phyloP scores from a whole-genome alignment of 805 yeast species.

The Blastobotrys robertii region DNA sequence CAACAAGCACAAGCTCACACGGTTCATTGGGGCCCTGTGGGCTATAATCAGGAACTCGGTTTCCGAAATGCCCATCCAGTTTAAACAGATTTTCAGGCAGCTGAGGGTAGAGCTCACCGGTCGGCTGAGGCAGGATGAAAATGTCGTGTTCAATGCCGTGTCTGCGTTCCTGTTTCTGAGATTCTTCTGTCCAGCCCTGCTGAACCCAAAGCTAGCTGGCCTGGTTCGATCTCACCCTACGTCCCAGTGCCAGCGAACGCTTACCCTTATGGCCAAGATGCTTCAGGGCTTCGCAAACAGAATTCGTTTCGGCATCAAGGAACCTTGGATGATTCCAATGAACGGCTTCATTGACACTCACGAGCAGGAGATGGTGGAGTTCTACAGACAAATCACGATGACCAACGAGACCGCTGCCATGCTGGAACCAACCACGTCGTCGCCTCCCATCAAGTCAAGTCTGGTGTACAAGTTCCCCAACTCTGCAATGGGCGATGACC shows the following conservation, averaged over 20 bases:
- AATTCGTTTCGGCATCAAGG: slow-evolving; percentile 67
- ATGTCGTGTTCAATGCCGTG: slow-evolving; percentile 53
- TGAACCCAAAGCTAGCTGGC: slow-evolving; percentile 80
- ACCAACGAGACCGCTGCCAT: slow-evolving; percentile 10
- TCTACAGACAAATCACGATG: slow-evolving; percentile 56
- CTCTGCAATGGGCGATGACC: slow-evolving; percentile 18
- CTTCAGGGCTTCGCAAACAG: slow-evolving; percentile 73
- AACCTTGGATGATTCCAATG: slow-evolving; percentile 65
- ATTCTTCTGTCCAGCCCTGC: slow-evolving; percentile 81
- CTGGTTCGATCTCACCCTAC: slow-evolving; percentile 62
- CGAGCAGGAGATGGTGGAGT: slow-evolving; percentile 49
- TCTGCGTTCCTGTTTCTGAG: slow-evolving; percentile 78
- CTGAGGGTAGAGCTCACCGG: slow-evolving; percentile 33
- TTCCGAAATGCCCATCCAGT: slow-evolving; percentile 61
- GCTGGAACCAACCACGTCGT: no score
- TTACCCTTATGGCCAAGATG: slow-evolving; percentile 69
- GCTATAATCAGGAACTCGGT: slow-evolving; percentile 50
- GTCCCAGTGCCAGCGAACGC: slow-evolving; percentile 62
- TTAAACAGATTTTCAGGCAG: slow-evolving; percentile 53
- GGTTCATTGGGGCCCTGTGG: slow-evolving; percentile 57
- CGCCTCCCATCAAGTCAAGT: slow-evolving; percentile 9
- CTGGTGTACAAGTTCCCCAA: slow-evolving; percentile 1
- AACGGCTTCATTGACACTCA: slow-evolving; percentile 57
- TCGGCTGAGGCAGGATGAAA: slow-evolving; percentile 9
- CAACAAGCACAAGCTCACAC: slow-evolving; percentile 41